Conservation (phyloP, 1,284 basidiomycete species). For the Agaricales sp. region DNA sequence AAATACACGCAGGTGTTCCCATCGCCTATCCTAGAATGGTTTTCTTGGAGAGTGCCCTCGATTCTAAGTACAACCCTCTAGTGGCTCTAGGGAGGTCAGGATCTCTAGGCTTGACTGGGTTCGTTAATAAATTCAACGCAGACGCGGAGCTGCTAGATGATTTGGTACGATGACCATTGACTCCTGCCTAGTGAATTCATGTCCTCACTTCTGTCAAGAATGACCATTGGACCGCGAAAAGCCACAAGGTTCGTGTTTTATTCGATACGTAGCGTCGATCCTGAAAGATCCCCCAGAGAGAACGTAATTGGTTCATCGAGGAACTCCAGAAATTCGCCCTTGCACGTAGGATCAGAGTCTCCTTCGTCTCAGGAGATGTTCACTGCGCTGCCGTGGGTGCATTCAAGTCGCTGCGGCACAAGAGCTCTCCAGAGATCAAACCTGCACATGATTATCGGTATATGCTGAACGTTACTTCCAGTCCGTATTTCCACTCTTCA, state of each 20-base stretch:
- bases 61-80: constrained; percentile 76
- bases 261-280: not conserved
- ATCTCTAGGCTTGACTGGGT: constrained; percentile 58
- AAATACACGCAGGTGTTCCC: constrained; percentile 66
- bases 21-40: constrained; percentile 92
- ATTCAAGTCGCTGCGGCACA: constrained; percentile 58
- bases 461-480: constrained; percentile 79
- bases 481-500: constrained; percentile 27
- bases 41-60: constrained; percentile 71
- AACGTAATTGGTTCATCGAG: constrained; percentile 86
- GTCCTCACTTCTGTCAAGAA: constrained; percentile 38
- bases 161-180: constrained; percentile 38
- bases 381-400: constrained; percentile 81
- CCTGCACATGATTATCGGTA: constrained; percentile 66
- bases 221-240: constrained; percentile 82
- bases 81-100: constrained; percentile 60
- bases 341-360: constrained; percentile 54
- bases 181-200: not conserved
- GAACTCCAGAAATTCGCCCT: constrained; percentile 66
- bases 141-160: constrained; percentile 90
- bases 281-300: constrained; percentile 49
- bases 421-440: constrained; percentile 33
- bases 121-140: constrained; percentile 88
- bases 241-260: constrained; percentile 51
- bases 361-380: constrained; percentile 87